Evolutionary conservation across 805 yeast species (phyloP), one percentile per base, ranked within the genome.

Genomic region (Myxozyma vanderwaltii): DNA sequence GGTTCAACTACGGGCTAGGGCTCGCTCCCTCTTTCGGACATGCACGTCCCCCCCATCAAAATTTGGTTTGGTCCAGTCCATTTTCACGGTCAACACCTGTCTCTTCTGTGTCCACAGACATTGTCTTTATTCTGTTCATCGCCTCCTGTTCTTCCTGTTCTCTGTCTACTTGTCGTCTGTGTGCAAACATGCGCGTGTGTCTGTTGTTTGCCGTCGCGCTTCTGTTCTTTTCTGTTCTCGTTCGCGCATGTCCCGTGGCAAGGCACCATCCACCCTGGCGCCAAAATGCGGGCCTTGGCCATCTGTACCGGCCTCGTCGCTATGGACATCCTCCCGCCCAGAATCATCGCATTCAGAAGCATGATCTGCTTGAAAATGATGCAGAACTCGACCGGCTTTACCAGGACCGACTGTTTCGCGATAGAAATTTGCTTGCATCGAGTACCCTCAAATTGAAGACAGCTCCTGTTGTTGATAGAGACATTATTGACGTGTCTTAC

Each of bases 341-440:
- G 15, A 19, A 15, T 6, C 43, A 40, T 12, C 54, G 40, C 21
- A 55, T 49, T 29, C 39, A 43, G 21, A 47, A 41, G 40, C 60
- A 56, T 33, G 47, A 38, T 15, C 51, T 56, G 12, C 45, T 47
- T 2, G 51, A 31, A 21, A 47, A 47, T 40, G 51, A 47, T 29
- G 39, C 51, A 2, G 51, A 47, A 15, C 51, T 47, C 24, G 51
- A 47, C 13, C 39, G 27, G 10, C 27, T 31, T 12, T 47, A 47
- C 19, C 40, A 21, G 7, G 51, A 47, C 24, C 51, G 24, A 19
- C 40, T 35, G 5, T 17, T 35, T 21, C 27, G 8, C 7, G 51
- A 31, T 17, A 47, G 40, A 17, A n/a, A 15, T 7, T 12, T 12
- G 26, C 8, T 21, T 4, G 27, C 40, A 10, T 33, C 19, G 23